A percentile compares a stretch with the other conserved stretches of the same genome.
These are phyloP conservation scores for Leptographium wingfieldii DNA, from an alignment of 2,329 filamentous ascomycete genomes.

Conservation along the genomic window DNA sequence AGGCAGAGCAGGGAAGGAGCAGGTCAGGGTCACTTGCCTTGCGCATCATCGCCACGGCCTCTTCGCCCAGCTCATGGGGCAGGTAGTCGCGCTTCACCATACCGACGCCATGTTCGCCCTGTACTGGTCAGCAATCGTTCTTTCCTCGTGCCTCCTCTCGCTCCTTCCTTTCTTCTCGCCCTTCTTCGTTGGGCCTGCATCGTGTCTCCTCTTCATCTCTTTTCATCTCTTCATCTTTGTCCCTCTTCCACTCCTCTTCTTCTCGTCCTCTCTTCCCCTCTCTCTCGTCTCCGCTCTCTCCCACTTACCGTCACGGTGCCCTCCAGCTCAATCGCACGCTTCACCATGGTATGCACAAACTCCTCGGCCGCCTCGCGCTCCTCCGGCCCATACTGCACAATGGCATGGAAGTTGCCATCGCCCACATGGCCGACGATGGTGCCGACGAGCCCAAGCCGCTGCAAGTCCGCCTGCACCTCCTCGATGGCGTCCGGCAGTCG, in stretches of 20 bases:
- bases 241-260: neutral
- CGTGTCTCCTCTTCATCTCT: neutral
- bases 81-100: slow-evolving; percentile 78
- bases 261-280: too few species aligned
- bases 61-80: slow-evolving; percentile 60
- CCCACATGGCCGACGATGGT: slow-evolving; percentile 61
- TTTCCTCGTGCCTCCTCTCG: neutral
- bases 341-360: slow-evolving; percentile 73
- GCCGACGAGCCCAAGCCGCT: slow-evolving; percentile 59
- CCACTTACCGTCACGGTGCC: slow-evolving; percentile 59
- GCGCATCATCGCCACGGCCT: slow-evolving; percentile 71
- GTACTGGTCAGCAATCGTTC: neutral
- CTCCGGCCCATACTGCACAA: slow-evolving; percentile 48
- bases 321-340: slow-evolving; percentile 72
- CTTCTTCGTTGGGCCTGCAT: neutral
- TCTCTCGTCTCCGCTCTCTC: neutral
- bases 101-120: slow-evolving; percentile 74
- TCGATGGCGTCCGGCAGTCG: slow-evolving; percentile 64
- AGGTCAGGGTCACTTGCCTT: slow-evolving; percentile 38
- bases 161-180: neutral
- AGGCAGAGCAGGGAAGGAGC: neutral
- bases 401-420: slow-evolving; percentile 55
- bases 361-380: slow-evolving; percentile 55
- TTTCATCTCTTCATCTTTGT: too few species aligned
- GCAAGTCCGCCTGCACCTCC: slow-evolving; percentile 57